Evolutionary conservation across 1,284 basidiomycete species (phyloP).

Genomic region (Apiotrichum montevideense): DNA sequence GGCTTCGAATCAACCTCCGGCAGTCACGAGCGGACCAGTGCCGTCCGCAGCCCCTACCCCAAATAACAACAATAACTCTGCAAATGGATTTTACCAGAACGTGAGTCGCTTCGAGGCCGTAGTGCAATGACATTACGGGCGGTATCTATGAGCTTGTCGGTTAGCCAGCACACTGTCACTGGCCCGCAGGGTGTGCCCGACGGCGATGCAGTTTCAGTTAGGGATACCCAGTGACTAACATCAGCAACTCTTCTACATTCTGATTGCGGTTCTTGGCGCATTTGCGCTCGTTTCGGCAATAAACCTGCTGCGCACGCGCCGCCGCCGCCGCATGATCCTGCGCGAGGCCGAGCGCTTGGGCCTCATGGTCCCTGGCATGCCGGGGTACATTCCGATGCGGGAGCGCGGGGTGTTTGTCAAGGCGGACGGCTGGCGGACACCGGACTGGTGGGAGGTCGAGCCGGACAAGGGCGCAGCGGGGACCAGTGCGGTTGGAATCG

Average conservation of each 20-base stretch:
- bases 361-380: conserved; percentile 40
- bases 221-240: no score
- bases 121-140: no score
- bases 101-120: no score
- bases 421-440: conserved; percentile 27
- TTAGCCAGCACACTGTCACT: no score
- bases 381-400: conserved; percentile 39
- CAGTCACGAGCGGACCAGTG: no score
- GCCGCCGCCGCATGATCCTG: conserved; percentile 28
- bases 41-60: no score
- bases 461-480: neutral
- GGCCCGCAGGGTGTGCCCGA: no score
- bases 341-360: conserved; percentile 38
- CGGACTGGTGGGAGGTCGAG: conserved; percentile 41
- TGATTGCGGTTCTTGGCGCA: conserved; percentile 39
- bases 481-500: neutral
- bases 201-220: no score
- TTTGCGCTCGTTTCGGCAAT: conserved; percentile 38
- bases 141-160: no score
- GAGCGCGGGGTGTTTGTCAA: conserved; percentile 23
- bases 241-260: conserved; percentile 42
- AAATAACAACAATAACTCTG: no score
- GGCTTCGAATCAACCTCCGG: no score
- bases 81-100: no score
- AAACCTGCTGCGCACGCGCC: conserved; percentile 32